Evolutionary conservation across 2,329 filamentous ascomycete species (phyloP).

Genomic region (Ophioceras dolichostomum): DNA sequence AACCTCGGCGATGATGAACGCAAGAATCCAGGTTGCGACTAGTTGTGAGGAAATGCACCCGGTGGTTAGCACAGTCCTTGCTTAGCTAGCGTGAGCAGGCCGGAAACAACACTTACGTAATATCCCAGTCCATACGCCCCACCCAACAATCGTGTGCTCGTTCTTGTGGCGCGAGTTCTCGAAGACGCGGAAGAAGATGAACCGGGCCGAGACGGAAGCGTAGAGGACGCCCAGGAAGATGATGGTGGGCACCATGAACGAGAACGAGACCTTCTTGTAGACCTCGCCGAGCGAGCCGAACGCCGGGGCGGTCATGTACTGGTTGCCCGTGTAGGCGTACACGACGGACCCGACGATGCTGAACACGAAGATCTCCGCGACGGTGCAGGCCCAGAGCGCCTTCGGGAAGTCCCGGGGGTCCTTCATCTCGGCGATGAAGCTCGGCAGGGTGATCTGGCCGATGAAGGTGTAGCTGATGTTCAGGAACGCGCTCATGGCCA

Average conservation of each 20-base stretch:
- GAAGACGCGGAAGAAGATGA: slow-evolving; percentile 86
- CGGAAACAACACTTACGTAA: slow-evolving; percentile 31
- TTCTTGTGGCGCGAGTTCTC: slow-evolving; percentile 67
- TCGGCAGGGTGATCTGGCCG: slow-evolving; percentile 85
- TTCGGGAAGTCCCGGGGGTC: slow-evolving; percentile 75
- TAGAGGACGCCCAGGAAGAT: slow-evolving; percentile 89
- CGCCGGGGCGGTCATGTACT: slow-evolving; percentile 79
- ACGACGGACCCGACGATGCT: slow-evolving; percentile 68
- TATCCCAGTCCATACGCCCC: slow-evolving; percentile 67
- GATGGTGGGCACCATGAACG: slow-evolving; percentile 90
- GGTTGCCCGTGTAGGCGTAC: slow-evolving; percentile 78
- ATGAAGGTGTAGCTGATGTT: slow-evolving; percentile 97
- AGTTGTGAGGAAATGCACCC: too few species aligned
- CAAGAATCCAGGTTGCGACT: slow-evolving; percentile 66
- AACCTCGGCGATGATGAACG: slow-evolving; percentile 83
- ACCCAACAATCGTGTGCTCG: slow-evolving; percentile 70
- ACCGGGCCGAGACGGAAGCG: slow-evolving; percentile 78
- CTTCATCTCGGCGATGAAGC: slow-evolving; percentile 92
- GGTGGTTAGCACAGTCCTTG: too few species aligned
- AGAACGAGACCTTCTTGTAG: slow-evolving; percentile 82
- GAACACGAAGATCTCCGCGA: slow-evolving; percentile 79
- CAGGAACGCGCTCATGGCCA: slow-evolving; percentile 76
- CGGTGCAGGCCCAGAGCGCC: slow-evolving; percentile 80
- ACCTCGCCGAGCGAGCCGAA: slow-evolving; percentile 72
- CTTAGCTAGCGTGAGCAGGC: background rate